Conservation (phyloP, 371 early-diverging fungal species). For the Mucor racemosus region DNA sequence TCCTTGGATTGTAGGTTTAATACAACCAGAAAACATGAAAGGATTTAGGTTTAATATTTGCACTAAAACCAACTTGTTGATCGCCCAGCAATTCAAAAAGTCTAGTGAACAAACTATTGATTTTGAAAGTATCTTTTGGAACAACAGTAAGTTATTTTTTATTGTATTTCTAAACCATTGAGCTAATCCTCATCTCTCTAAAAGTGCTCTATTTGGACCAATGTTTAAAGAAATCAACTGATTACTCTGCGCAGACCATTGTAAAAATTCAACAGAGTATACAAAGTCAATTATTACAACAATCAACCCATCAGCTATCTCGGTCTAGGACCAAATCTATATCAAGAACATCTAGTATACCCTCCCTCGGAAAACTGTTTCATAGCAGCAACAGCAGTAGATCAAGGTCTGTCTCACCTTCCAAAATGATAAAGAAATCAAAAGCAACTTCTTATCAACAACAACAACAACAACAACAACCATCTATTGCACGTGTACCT, state of each 20-base stretch:
- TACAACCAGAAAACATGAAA: constrained; percentile 40
- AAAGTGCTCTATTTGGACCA: constrained; percentile 30
- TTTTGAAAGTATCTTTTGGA: constrained; percentile 55
- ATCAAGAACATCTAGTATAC: constrained; percentile 31
- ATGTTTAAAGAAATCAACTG: constrained; percentile 19
- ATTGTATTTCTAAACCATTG: neutral
- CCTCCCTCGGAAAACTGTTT: constrained; percentile 43
- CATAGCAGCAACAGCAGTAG: constrained; percentile 7
- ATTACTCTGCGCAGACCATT: constrained; percentile 13
- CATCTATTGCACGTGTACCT: constrained; percentile 1
- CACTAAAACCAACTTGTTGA: constrained; percentile 17
- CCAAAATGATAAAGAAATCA: constrained; percentile 13
- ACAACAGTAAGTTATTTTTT: constrained; percentile 35
- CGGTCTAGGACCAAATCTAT: constrained; percentile 38
- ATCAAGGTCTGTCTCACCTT: constrained; percentile 25
- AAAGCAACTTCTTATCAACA: constrained; percentile 2
- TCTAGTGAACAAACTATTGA: constrained; percentile 26
- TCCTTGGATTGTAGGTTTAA: constrained; percentile 51
- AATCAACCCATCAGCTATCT: neutral
- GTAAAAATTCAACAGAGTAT: constrained; percentile 13
- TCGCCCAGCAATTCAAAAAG: neutral
- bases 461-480: neutral
- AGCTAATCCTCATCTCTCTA: neutral
- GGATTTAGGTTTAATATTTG: constrained; percentile 44
- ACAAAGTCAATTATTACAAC: neutral